Evolutionary conservation across 768 basidiomycete species (phyloP), one percentile per base, ranked within the genome.

Genomic region (Tylopilus balloui): DNA sequence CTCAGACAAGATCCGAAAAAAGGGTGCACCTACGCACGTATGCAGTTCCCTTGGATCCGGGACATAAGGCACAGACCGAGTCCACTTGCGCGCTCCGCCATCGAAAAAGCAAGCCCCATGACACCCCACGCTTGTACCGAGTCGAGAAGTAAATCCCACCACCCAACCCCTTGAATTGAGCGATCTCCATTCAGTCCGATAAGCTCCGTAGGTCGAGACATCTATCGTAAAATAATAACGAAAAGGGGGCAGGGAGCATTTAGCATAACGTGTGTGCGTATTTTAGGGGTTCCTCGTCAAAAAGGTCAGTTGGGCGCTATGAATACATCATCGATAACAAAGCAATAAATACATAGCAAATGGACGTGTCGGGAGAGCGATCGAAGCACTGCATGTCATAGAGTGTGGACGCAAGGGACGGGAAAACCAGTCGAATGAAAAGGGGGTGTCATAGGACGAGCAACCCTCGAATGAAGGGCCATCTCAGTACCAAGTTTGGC

Each of bases 291-390:
- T 34, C 34, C 34, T 34, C 14, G 31, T 27, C 28, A 32, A 41
- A 32, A 17, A 38, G 21, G 34, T 23, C 19, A 48, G 39, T 19
- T 48, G 9, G 36, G 42, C 20, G 40, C 42, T 60, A 64, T 54
- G 43, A 57, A 54, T 64, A 61, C 61, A 61, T 17, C 32, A 34
- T 49, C 35, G 46, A 48, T 27, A 56, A 51, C 53, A 60, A 46
- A 61, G 34, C 28, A 45, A 45, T 56, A 61, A 46, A 64, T 61
- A 62, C 50, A 42, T n/a, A 47, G 46, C 8, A 31, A 53, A 27
- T 53, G 38, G 29, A 46, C 8, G 57, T 37, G 44, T 42, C 38
- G 17, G 35, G 45, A 47, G 55, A 47, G 54, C 48, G 20, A 42
- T 49, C 27, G 24, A 29, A 45, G 52, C 45, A 54, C 19, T 50